A percentile compares a stretch with the other conserved stretches of the same genome.
Conservation (phyloP, 2,329 filamentous ascomycete genomes). For the Cladosporium sp. region DNA sequence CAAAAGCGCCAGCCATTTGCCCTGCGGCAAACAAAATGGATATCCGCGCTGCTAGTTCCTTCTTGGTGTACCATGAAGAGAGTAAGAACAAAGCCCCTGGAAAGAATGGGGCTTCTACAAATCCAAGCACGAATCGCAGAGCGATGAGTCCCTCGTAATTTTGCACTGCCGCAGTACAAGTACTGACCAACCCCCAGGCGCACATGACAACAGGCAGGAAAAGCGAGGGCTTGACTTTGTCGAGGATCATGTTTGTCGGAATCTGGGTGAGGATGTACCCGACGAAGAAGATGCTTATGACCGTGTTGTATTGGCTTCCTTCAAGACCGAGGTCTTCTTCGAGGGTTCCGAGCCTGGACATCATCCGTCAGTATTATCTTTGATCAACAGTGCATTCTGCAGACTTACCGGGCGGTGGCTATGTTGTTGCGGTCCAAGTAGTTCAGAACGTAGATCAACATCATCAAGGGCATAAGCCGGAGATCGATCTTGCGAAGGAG, state of each 20-base stretch:
- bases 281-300: slow-evolving; percentile 38
- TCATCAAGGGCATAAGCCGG: slow-evolving; percentile 44
- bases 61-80: slow-evolving; percentile 42
- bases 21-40: slow-evolving; percentile 34
- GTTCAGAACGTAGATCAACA: slow-evolving; percentile 37
- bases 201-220: slow-evolving; percentile 23
- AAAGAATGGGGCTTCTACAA: slow-evolving; percentile 46
- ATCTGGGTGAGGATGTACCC: slow-evolving; percentile 33
- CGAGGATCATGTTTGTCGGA: slow-evolving; percentile 34
- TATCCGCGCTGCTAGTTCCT: slow-evolving; percentile 40
- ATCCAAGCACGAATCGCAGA: slow-evolving; percentile 17
- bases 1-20: slow-evolving; percentile 48
- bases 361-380: not conserved
- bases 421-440: slow-evolving; percentile 38
- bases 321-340: not conserved
- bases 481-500: slow-evolving; percentile 44
- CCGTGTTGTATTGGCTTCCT: not conserved
- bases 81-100: slow-evolving; percentile 45
- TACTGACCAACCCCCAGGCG: slow-evolving; percentile 30
- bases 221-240: slow-evolving; percentile 28
- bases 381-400: too few relatives aligned
- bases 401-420: slow-evolving; percentile 15
- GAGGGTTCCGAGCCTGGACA: not conserved
- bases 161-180: slow-evolving; percentile 18
- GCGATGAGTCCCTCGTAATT: slow-evolving; percentile 16